Percentiles rank a stretch among this genome's conserved stretches.
Conservation (phyloP, 805 yeast genomes). For the Naumovozyma castellii region DNA sequence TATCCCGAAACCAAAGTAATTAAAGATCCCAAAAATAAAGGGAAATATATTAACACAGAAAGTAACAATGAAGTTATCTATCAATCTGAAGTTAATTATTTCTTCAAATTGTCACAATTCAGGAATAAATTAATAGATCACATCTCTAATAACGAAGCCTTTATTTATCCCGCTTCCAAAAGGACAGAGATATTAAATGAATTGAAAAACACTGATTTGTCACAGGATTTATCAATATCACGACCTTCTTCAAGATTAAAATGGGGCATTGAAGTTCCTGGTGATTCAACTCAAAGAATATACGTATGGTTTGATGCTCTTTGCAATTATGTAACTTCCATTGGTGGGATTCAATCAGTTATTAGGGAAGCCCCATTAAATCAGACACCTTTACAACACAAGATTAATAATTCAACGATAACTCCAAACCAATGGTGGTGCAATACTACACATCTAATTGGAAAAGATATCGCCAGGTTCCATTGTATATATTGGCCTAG, state of each 20-base stretch:
- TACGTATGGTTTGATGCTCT: constrained; percentile 98
- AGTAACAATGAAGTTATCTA: constrained; percentile 66
- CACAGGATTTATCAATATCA: constrained; percentile 76
- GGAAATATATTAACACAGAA: constrained; percentile 39
- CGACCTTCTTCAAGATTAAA: constrained; percentile 66
- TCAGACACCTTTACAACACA: neutral
- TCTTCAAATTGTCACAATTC: constrained; percentile 63
- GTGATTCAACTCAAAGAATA: constrained; percentile 64
- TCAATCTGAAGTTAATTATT: constrained; percentile 78
- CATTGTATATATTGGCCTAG: constrained; percentile 95
- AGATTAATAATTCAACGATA: constrained; percentile 1
- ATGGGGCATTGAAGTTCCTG: constrained; percentile 91
- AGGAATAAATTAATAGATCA: constrained; percentile 42
- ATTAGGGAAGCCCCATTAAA: neutral
- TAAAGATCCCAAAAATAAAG: constrained; percentile 18
- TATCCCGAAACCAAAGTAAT: constrained; percentile 73
- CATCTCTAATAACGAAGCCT: constrained; percentile 41
- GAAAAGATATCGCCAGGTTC: constrained; percentile 83
- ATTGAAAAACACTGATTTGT: constrained; percentile 34
- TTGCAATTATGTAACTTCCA: constrained; percentile 68
- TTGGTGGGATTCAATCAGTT: constrained; percentile 41
- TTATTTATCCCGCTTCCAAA: constrained; percentile 58
- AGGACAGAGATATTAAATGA: constrained; percentile 48
- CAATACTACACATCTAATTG: constrained; percentile 67
- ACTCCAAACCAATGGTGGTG: constrained; percentile 15